Evolutionary conservation across 1,284 basidiomycete genomes (phyloP), one percentile per base, ranked within the genome.

Genomic region (Cryptococcus deneoformans): DNA sequence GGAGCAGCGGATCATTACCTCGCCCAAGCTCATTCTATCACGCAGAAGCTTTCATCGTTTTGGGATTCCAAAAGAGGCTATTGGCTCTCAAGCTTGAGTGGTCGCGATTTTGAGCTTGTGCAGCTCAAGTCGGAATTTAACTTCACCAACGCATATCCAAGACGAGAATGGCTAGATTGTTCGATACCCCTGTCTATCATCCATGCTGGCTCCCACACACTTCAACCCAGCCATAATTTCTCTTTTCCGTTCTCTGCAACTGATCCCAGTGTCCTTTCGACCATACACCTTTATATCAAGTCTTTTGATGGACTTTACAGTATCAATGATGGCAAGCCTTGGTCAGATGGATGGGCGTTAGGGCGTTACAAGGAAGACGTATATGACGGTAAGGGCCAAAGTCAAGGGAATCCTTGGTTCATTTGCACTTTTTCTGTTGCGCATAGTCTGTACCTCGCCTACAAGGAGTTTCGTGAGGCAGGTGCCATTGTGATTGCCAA

Each of bases 301-400:
- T 66, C 70, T 1, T 79, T 81, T 51, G 60, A 69, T 6, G 66
- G 65, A 6, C 51, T 75, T n/a, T 82, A 81, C 63, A 53, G 57
- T 10, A 65, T 81, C 57, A 81, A 80, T 62, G 3, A 9, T 39
- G 14, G 37, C 14, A 42, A n/a, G 3, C 9, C 40, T 20, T 76
- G 71, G 70, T 64, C 66, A 1, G 60, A 68, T 0, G 77, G 79
- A 7, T 68, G 75, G 62, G 76, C 77, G 0, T 65, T 81, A 9
- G 80, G 81, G 0, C 65, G 80, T 9, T 82, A 81, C 61, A 63
- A 62, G 8, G 74, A 80, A 66, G 80, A 82, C 64, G 66, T 77
- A 6, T 82, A 81, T 65, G 75, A 80, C 60, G 76, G 79, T 16
- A 65, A 74, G 5, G 75, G 76, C 10, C 63, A 63, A 14, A 69